Evolutionary conservation across 805 yeast genomes (phyloP).

Genomic region (Saccharomycopsis babjevae): DNA sequence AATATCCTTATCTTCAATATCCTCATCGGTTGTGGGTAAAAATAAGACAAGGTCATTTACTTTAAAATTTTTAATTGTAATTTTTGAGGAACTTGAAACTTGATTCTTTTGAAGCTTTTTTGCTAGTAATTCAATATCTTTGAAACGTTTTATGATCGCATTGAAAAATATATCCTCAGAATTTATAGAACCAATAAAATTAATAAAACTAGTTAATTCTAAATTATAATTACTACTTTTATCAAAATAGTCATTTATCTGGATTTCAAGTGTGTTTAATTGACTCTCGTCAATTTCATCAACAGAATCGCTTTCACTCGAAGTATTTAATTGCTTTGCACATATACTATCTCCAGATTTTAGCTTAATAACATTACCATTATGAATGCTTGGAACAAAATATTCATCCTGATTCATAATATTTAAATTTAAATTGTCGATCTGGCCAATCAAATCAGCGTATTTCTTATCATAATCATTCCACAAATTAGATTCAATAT

Average conservation of each 20-base stretch:
- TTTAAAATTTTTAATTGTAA: constrained; percentile 59
- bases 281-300: neutral
- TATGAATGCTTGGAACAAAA: neutral
- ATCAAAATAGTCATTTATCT: neutral
- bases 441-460: neutral
- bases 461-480: neutral
- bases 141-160: constrained; percentile 62
- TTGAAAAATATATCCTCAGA: constrained; percentile 25
- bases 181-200: neutral
- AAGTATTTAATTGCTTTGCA: neutral
- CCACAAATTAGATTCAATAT: neutral
- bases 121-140: constrained; percentile 84
- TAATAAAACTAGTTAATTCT: neutral
- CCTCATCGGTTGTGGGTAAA: constrained; percentile 56
- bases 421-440: neutral
- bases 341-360: neutral
- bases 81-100: constrained; percentile 39
- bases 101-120: constrained; percentile 72
- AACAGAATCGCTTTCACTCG: neutral
- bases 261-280: neutral
- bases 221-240: neutral
- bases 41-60: constrained; percentile 74
- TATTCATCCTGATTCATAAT: neutral
- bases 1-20: constrained; percentile 12
- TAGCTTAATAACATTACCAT: neutral